Base-by-base conservation (phyloP, 164 flowering plant species). In the Kingdonia uniflora region DNA sequence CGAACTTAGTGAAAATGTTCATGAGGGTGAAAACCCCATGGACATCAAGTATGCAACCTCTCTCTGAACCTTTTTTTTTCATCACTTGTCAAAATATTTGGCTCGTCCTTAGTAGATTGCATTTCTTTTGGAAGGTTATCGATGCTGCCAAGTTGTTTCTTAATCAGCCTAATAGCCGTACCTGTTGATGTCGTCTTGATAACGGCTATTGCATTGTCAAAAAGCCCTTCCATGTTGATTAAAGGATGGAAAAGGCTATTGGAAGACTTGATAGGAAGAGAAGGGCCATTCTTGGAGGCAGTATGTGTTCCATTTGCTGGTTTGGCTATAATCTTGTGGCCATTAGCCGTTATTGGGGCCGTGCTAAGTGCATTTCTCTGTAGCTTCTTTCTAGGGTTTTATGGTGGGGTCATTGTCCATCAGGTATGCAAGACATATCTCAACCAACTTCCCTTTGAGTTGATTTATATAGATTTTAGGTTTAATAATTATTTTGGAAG, bases 381-480 rank as follows among this genome's bases (percentile, higher is more conserved):
- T 4, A 41, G 44, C n/a, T 14, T 41, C 44, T 11, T 41, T 5
- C 17, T 41, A 41, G 44, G 44, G 4, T 14, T 16, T 44, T 44
- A 44, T 44, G 49, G 11, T 6, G 21, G 49, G 6, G 11, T n/a
- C 21, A 11, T 44, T 44, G 49, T 19, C 37, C 79, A 88, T 65
- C 89, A 92, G 91, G 98, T 90, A 6, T n/a, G n/a, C n/a, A n/a
- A n/a, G n/a, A n/a, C n/a, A n/a, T n/a, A 29, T 3, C 8, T 29
- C 35, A 29, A 29, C 4, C 35, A 29, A 3, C 4, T 29, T 29
- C 35, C 35, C 8, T 29, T 3, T 29, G 8, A 3, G 35, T 29
- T 3, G 35, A 4, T 8, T 29, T 3, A 29, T 29, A 3, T 29
- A 3, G 35, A 29, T 29, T 29, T 8, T 29, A 29, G 8, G 4